A percentile compares a stretch with the other conserved stretches of the same genome.
Conservation (phyloP, 1,139 yeast genomes). For the Ogataea hybrid region DNA sequence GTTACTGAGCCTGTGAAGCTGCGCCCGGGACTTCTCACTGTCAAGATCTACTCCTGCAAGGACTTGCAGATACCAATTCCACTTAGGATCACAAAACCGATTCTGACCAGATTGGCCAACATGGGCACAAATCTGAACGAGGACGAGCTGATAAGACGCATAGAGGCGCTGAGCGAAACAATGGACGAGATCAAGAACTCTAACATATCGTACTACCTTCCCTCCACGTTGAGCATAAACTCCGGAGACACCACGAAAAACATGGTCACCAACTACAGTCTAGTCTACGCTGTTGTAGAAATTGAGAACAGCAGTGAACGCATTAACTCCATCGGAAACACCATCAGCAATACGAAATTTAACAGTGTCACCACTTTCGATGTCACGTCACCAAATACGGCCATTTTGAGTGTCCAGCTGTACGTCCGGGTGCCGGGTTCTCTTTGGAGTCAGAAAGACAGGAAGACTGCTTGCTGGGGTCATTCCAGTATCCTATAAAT, state of each 20-base stretch:
- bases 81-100: conserved; percentile 48
- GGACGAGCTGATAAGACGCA: conserved; percentile 42
- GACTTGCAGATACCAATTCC: conserved; percentile 56
- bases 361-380: conserved; percentile 90
- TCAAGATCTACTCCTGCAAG: conserved; percentile 63
- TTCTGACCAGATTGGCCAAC: conserved; percentile 48
- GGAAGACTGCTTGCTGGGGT: conserved; percentile 34
- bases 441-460: conserved; percentile 40
- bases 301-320: conserved; percentile 58
- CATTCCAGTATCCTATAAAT: conserved; percentile 31
- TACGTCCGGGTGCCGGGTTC: conserved; percentile 75
- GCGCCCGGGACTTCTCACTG: conserved; percentile 68
- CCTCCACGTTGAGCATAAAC: conserved; percentile 60
- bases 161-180: conserved; percentile 37
- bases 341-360: conserved; percentile 62
- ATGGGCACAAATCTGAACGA: conserved; percentile 34
- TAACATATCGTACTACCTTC: conserved; percentile 48
- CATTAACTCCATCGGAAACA: conserved; percentile 37
- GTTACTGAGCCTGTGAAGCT: conserved; percentile 16
- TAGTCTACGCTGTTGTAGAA: conserved; percentile 63
- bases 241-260: conserved; percentile 43
- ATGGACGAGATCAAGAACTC: conserved; percentile 28
- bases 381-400: conserved; percentile 60
- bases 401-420: conserved; percentile 57
- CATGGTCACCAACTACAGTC: conserved; percentile 39